Base-by-base conservation (phyloP, 2,329 filamentous ascomycete genomes). In the Phyllachora maydis region DNA sequence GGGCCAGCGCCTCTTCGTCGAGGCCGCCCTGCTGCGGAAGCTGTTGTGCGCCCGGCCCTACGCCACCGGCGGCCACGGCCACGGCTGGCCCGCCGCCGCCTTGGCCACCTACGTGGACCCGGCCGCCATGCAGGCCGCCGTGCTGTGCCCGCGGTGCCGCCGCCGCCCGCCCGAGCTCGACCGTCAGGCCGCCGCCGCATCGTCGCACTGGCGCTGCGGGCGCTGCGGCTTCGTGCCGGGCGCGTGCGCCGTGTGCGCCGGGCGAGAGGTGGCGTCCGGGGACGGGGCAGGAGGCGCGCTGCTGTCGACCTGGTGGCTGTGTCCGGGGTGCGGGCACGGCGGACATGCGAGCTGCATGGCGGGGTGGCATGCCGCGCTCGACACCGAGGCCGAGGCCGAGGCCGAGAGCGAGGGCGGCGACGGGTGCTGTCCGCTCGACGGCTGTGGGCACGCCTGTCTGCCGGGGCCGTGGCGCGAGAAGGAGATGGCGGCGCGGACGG, bases 241-340 rank as follows among this genome's bases (percentile, higher is more conserved):
- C n/a, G n/a, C n/a, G n/a, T n/a, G n/a, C n/a, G n/a, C n/a, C n/a
- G n/a, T n/a, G n/a, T n/a, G n/a, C n/a, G n/a, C n/a, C n/a, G n/a
- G n/a, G n/a, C n/a, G n/a, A n/a, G n/a, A n/a, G n/a, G n/a, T n/a
- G n/a, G n/a, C n/a, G n/a, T n/a, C n/a, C n/a, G n/a, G n/a, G n/a
- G n/a, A n/a, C n/a, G n/a, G n/a, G n/a, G n/a, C n/a, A n/a, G n/a
- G n/a, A n/a, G n/a, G n/a, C n/a, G n/a, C n/a, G n/a, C n/a, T n/a
- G n/a, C n/a, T n/a, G n/a, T 44, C 49, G 0, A 54, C 54, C 2
- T 73, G 67, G 67, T 72, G 63, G 62, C 65, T 64, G 34, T 73
- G 67, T 28, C 57, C 60, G 1, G 61, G 59, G 8, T 73, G 67
- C 34, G 55, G 55, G 1, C 67, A 73, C 33, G 67, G 67, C 14